A percentile compares a stretch with the other conserved stretches of the same genome.
Conservation (phyloP, 805 yeast genomes). For the Ogataea glucozyma region DNA sequence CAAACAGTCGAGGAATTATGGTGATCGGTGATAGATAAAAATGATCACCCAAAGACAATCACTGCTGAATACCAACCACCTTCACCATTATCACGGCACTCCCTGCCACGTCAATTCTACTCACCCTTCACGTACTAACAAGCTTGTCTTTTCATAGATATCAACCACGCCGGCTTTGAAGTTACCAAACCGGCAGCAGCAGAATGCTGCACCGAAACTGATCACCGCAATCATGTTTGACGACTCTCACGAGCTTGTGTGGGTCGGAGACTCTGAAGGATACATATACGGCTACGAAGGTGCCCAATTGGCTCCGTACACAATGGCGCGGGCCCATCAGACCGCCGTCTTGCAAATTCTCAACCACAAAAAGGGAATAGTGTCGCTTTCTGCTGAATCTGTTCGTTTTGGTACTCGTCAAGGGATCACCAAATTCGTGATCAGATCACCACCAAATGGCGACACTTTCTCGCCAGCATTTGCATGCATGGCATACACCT, state of each 20-base stretch:
- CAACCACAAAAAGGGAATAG: constrained; percentile 56
- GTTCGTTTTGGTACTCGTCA: constrained; percentile 56
- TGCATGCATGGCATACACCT: constrained; percentile 43
- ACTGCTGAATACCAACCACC: no score
- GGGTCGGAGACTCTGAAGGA: constrained; percentile 80
- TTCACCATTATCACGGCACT: no score
- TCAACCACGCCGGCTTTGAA: constrained; percentile 32
- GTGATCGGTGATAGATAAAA: no score
- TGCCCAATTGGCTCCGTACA: constrained; percentile 53
- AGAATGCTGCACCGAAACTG: constrained; percentile 24
- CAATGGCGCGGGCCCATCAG: constrained; percentile 55
- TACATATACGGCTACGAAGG: constrained; percentile 45
- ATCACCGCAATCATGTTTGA: constrained; percentile 56
- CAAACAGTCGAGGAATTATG: no score
- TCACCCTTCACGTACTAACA: background rate
- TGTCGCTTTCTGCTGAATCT: constrained; percentile 54
- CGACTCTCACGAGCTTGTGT: constrained; percentile 68
- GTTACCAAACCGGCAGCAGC: no score
- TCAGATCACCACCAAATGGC: no score
- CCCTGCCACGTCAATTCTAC: background rate
- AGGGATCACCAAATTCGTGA: constrained; percentile 48
- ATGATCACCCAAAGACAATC: no score
- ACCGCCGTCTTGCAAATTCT: constrained; percentile 53
- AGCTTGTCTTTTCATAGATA: constrained; percentile 27
- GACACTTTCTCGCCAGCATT: constrained; percentile 38